A percentile compares a stretch with the other conserved stretches of the same genome.
Conservation (phyloP, 805 yeast genomes). For the Ogataea philodendri region DNA sequence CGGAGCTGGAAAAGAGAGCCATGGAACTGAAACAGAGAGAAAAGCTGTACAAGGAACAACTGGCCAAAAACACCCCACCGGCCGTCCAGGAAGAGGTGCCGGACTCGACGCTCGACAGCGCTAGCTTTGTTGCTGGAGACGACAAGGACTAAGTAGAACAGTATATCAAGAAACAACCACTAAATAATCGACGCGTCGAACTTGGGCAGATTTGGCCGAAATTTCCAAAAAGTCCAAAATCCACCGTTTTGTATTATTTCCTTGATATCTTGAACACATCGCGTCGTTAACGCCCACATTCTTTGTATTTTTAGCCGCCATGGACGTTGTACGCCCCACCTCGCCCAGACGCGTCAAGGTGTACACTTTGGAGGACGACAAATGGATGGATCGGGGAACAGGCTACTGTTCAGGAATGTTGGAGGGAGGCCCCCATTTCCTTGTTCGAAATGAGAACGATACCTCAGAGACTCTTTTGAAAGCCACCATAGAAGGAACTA, state of each 20-base stretch:
- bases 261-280: neutral
- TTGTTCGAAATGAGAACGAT: slow-evolving; percentile 71
- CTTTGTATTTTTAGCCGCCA: slow-evolving; percentile 7
- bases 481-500: slow-evolving; percentile 67
- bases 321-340: slow-evolving; percentile 25
- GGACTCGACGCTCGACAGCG: slow-evolving; percentile 13
- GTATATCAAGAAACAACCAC: slow-evolving; percentile 1
- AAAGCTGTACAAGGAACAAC: slow-evolving; percentile 45
- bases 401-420: slow-evolving; percentile 83
- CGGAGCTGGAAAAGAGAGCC: slow-evolving; percentile 71
- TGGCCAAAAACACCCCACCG: slow-evolving; percentile 22
- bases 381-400: slow-evolving; percentile 91
- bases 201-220: slow-evolving; percentile 1
- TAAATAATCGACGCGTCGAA: slow-evolving; percentile 7
- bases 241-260: slow-evolving; percentile 1
- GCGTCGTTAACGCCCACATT: neutral
- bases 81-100: slow-evolving; percentile 6
- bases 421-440: slow-evolving; percentile 52
- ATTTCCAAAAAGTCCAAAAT: slow-evolving; percentile 5
- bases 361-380: slow-evolving; percentile 75
- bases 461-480: slow-evolving; percentile 57
- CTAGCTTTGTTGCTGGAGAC: slow-evolving; percentile 23
- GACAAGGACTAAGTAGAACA: slow-evolving; percentile 10
- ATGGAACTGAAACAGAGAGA: slow-evolving; percentile 69
- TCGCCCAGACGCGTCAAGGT: slow-evolving; percentile 83